A percentile compares a stretch with the other conserved stretches of the same genome.
Evolutionary conservation across 768 basidiomycete genomes (phyloP).

Genomic region (Xerocomus brunneocitrinus): DNA sequence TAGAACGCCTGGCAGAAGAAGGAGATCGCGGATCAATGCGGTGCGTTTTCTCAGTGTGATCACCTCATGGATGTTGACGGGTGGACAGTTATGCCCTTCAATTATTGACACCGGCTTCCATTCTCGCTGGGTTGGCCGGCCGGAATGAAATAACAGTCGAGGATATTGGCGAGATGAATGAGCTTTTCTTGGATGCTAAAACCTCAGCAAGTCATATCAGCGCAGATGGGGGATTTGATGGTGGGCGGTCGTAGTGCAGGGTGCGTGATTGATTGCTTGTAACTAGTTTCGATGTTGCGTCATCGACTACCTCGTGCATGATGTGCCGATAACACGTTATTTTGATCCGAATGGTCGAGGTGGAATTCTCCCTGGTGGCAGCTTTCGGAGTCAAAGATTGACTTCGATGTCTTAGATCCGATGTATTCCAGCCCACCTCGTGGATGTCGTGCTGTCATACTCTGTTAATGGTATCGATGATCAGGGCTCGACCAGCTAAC

Average conservation of each 20-base stretch:
- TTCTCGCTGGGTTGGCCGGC: constrained; percentile 74
- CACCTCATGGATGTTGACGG: constrained; percentile 8
- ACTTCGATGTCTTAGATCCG: constrained; percentile 11
- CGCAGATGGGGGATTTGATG: constrained; percentile 35
- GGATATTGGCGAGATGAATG: constrained; percentile 91
- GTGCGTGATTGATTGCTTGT: constrained; percentile 3
- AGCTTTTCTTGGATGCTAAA: constrained; percentile 93
- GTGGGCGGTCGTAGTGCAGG: constrained; percentile 28
- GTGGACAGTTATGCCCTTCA: constrained; percentile 78
- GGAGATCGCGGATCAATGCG: constrained; percentile 80
- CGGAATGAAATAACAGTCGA: constrained; percentile 79
- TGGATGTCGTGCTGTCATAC: constrained; percentile 1
- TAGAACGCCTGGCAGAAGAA: constrained; percentile 76
- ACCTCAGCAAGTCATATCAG: constrained; percentile 58
- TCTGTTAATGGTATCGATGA: constrained; percentile 1
- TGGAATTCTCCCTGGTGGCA: background rate
- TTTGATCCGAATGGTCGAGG: background rate
- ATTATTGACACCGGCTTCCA: constrained; percentile 84
- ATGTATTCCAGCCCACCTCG: constrained; percentile 1
- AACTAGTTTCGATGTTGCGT: background rate
- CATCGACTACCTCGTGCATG: constrained; percentile 5
- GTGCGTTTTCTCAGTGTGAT: constrained; percentile 36
- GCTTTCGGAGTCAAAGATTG: constrained; percentile 4
- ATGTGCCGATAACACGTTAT: constrained; percentile 5
- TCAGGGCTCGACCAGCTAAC: background rate